These are phyloP conservation scores for Gonium pectorale DNA, from an alignment of 139 green algal genomes.

Conservation along the genomic window DNA sequence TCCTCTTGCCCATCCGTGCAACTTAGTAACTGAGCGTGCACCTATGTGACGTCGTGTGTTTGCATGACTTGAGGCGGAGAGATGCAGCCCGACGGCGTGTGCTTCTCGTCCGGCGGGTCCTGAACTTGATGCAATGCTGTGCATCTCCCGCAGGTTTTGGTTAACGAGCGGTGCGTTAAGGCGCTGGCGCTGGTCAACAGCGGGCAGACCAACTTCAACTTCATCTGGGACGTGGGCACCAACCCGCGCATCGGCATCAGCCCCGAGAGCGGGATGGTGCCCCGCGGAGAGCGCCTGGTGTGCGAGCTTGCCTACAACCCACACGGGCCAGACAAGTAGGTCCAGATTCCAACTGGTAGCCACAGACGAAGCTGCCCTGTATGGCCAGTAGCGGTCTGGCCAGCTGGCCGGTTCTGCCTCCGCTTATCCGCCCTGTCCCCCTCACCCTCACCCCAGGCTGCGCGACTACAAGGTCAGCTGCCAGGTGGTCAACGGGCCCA, in stretches of 20 bases:
- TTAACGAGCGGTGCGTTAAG: slow-evolving; percentile 76
- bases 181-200: slow-evolving; percentile 76
- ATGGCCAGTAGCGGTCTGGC: too few species aligned
- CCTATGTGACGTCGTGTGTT: too few species aligned
- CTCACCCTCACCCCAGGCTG: slow-evolving; percentile 35
- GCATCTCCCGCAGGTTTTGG: slow-evolving; percentile 76
- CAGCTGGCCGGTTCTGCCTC: too few species aligned
- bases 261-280: slow-evolving; percentile 72
- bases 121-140: too few species aligned
- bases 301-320: slow-evolving; percentile 80
- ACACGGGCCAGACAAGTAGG: slow-evolving; percentile 57
- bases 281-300: slow-evolving; percentile 64
- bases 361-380: too few species aligned
- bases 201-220: slow-evolving; percentile 76
- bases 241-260: slow-evolving; percentile 68
- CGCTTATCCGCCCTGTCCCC: too few species aligned
- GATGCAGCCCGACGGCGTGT: too few species aligned
- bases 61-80: too few species aligned
- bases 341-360: too few species aligned
- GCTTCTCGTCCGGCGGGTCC: too few species aligned
- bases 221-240: slow-evolving; percentile 74
- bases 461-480: slow-evolving; percentile 68
- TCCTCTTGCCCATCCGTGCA: too few species aligned
- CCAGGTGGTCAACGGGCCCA: slow-evolving; percentile 72
- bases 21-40: too few species aligned